Conservation (phyloP, 176 grass and related monocot species). For the Dendrocalamus sinicus region DNA sequence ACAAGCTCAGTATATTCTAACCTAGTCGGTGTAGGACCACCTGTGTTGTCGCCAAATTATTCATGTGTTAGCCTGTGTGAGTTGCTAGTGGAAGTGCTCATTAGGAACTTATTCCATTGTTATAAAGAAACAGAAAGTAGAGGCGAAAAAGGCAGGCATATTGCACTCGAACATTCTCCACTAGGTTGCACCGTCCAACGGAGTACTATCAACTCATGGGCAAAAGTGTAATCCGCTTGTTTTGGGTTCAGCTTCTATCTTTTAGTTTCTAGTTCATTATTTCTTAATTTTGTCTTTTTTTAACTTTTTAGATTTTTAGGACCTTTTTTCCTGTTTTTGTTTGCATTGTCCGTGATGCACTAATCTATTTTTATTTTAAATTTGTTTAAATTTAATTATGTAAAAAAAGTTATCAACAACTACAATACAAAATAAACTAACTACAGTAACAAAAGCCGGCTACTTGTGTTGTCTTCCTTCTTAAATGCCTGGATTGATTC, state of each 20-base stretch:
- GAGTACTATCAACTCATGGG: neutral
- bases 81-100: constrained; percentile 47
- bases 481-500: constrained; percentile 28
- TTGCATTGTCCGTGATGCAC: too few relatives aligned
- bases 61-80: neutral
- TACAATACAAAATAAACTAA: too few relatives aligned
- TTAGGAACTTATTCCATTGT: constrained; percentile 39
- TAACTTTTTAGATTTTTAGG: too few relatives aligned
- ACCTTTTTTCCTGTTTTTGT: too few relatives aligned
- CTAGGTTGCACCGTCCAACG: constrained; percentile 34
- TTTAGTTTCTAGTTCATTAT: too few relatives aligned
- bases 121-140: constrained; percentile 16
- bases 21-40: neutral
- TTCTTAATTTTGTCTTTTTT: too few relatives aligned
- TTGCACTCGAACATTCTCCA: constrained; percentile 13
- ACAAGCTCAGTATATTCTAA: neutral
- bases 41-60: constrained; percentile 17
- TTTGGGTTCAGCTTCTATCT: too few relatives aligned
- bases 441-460: too few relatives aligned
- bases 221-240: neutral
- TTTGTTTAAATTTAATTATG: too few relatives aligned
- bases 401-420: too few relatives aligned
- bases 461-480: neutral
- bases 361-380: too few relatives aligned
- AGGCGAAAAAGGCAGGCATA: constrained; percentile 29